phyloP scores from a whole-genome alignment of 1,284 basidiomycete species.

The Irpex rosettiformis region DNA sequence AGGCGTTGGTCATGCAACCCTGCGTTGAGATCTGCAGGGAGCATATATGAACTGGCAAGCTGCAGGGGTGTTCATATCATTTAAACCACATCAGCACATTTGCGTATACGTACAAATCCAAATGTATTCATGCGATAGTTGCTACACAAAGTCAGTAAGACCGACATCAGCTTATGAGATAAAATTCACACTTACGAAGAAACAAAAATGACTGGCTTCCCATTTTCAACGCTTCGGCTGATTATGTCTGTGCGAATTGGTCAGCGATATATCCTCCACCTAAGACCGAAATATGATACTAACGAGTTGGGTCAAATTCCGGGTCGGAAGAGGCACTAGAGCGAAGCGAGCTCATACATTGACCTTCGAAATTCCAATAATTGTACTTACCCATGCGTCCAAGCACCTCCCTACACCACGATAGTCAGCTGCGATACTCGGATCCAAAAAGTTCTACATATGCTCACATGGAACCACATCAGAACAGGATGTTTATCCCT shows the following conservation, averaged over 20 bases:
- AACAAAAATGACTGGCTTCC: constrained; percentile 53
- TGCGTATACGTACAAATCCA: constrained; percentile 44
- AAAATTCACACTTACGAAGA: constrained; percentile 38
- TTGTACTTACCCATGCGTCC: constrained; percentile 37
- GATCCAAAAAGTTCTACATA: background rate
- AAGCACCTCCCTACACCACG: constrained; percentile 46
- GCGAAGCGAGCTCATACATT: background rate
- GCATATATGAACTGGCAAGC: constrained; percentile 48
- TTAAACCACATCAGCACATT: background rate
- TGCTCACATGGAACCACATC: constrained; percentile 49
- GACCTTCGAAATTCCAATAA: constrained; percentile 1
- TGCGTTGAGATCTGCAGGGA: constrained; percentile 48
- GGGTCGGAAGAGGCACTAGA: constrained; percentile 41
- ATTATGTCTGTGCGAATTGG: constrained; percentile 37
- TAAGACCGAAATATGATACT: constrained; percentile 10
- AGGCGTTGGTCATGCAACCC: constrained; percentile 55
- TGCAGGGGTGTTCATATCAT: constrained; percentile 25
- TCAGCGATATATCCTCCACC: background rate
- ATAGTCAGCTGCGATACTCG: no score
- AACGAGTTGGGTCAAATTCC: constrained; percentile 44
- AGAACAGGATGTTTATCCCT: constrained; percentile 42
- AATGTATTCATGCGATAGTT: constrained; percentile 60
- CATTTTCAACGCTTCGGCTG: constrained; percentile 40
- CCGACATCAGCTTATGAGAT: background rate
- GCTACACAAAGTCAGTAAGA: constrained; percentile 31